These are phyloP conservation scores for Trypanosoma platydactyli DNA, from an alignment of 208 protist species.

Conservation along the genomic window DNA sequence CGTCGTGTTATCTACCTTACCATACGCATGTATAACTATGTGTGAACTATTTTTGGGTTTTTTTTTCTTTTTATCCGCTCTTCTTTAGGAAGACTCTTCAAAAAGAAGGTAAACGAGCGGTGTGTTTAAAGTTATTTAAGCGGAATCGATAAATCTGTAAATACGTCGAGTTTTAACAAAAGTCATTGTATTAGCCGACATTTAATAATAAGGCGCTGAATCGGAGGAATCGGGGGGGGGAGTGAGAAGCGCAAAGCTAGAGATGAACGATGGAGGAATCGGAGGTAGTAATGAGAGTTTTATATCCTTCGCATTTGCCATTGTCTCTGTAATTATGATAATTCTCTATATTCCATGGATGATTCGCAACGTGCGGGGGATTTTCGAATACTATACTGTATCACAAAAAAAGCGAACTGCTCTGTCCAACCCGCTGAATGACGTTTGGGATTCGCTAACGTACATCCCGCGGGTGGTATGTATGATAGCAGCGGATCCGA, in stretches of 20 bases:
- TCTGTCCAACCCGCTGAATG: conserved; percentile 54
- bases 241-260: neutral
- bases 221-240: neutral
- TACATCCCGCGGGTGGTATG: conserved; percentile 63
- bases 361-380: conserved; percentile 50
- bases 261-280: conserved; percentile 58
- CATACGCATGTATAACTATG: no score
- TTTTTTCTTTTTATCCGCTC: conserved; percentile 11
- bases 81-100: neutral
- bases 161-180: neutral
- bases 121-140: neutral
- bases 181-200: no score
- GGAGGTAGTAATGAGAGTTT: conserved; percentile 88
- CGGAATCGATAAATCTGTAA: neutral
- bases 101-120: neutral
- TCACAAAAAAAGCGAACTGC: conserved; percentile 46
- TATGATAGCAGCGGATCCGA: conserved; percentile 43
- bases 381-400: conserved; percentile 60
- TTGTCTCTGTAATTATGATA: conserved; percentile 81
- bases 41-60: neutral
- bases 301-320: conserved; percentile 86
- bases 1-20: neutral
- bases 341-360: conserved; percentile 89
- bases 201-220: no score
- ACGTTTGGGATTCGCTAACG: conserved; percentile 61